Evolutionary conservation across 2,329 filamentous ascomycete genomes (phyloP).

Genomic region (Xylaria sp.): DNA sequence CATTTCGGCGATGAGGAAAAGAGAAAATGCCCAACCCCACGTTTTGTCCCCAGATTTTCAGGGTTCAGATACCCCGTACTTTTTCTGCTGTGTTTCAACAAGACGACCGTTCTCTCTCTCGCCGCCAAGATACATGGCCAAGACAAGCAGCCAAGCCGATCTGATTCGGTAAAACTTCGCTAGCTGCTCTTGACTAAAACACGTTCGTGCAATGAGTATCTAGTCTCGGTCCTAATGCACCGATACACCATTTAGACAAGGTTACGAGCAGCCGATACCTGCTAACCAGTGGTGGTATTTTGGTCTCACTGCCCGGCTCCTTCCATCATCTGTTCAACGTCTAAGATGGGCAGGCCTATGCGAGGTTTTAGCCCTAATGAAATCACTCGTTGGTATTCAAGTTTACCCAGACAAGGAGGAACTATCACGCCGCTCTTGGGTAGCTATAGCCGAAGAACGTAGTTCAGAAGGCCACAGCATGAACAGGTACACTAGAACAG

Average conservation of each 20-base stretch:
- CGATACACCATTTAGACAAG: neutral
- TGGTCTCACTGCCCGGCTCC: neutral
- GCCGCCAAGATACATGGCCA: neutral
- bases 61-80: constrained; percentile 27
- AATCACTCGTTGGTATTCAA: neutral
- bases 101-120: neutral
- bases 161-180: constrained; percentile 1
- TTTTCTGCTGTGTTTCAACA: constrained; percentile 5
- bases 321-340: neutral
- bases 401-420: neutral
- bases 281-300: neutral
- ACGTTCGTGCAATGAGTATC: neutral
- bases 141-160: constrained; percentile 4
- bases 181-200: neutral
- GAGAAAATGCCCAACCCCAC: constrained; percentile 27
- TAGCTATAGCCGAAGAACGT: constrained; percentile 1
- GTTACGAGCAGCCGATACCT: neutral
- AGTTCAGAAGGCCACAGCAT: constrained; percentile 4
- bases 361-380: neutral
- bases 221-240: constrained; percentile 1
- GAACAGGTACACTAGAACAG: neutral
- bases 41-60: constrained; percentile 31
- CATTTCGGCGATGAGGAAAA: constrained; percentile 16
- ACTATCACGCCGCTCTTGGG: neutral
- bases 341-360: constrained; percentile 2